phyloP scores from a whole-genome alignment of 163 green algal genomes.

The Dunaliella salina region DNA sequence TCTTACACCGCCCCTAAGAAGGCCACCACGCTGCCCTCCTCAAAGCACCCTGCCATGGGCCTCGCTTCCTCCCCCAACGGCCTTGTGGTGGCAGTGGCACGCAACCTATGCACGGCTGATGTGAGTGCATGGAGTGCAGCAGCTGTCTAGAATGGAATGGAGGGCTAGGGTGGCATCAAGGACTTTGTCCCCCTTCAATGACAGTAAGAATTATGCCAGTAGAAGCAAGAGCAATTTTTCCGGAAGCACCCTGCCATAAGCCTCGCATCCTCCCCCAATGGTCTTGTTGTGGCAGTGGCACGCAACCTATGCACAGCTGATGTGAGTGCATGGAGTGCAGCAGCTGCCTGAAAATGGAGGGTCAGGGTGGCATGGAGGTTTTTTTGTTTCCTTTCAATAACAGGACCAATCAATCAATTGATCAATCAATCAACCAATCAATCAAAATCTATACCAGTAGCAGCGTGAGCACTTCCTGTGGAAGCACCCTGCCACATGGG shows the following conservation, averaged over 20 bases:
- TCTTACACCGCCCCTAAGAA: not conserved
- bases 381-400: too few species aligned
- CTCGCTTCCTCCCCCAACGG: not conserved
- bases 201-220: too few species aligned
- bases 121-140: not conserved
- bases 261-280: not conserved
- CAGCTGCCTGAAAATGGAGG: too few species aligned
- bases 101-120: not conserved
- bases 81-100: not conserved
- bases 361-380: too few species aligned
- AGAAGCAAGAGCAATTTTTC: too few species aligned
- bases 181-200: too few species aligned
- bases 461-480: too few species aligned
- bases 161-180: too few species aligned
- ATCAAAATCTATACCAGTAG: too few species aligned
- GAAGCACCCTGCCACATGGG: not conserved
- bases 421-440: too few species aligned
- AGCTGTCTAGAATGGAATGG: too few species aligned
- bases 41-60: not conserved
- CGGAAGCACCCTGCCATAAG: not conserved
- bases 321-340: not conserved
- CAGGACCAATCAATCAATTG: too few species aligned
- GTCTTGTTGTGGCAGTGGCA: not conserved
- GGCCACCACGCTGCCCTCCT: not conserved
- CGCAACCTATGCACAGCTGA: not conserved